Base-by-base conservation (phyloP, 2,329 filamentous ascomycete genomes). In the Chalaropsis thielavioides region DNA sequence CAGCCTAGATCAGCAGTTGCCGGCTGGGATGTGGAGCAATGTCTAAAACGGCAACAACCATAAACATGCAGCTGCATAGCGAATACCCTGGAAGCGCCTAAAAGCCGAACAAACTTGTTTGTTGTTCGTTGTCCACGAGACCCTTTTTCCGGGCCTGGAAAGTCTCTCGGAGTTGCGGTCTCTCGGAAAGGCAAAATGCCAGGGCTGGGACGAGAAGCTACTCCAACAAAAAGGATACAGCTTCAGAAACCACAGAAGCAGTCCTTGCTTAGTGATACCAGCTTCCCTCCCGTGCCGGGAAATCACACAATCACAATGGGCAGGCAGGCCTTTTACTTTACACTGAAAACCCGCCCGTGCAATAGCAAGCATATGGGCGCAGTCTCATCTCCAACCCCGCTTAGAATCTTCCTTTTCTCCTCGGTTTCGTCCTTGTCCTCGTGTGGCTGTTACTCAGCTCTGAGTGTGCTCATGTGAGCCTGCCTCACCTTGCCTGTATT, bases 21-120 rank as follows among this genome's bases (percentile, higher is more conserved):
- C 51, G 51, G 51, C 51, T 56, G 51, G 51, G 51, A 56, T 56
- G 51, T 56, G 51, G 51, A n/a, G 51, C 24, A 31, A 13, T n/a
- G 6, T 27, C 51, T 31, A 56, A 56, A 56, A 56, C 51, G 51
- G 51, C 11, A 56, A 35, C 22, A 10, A 51, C n/a, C 46, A 17
- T 22, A 31, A 8, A 17, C 17, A 13, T 49, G 6, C 44, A 49
- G 44, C 44, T 49, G 19, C 22, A 10, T 19, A n/a, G 44, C n/a
- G 17, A 10, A 7, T 22, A 22, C 31, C 31, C 31, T 31, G 31
- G 31, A 31, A 43, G 7, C 41, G 11, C 13, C 11, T n/a, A 43
- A 43, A 43, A 11, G 3, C 41, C 17, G 4, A n/a, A 11, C 41
- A 7, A 43, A 11, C 41, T 43, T 3, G 41, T 11, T n/a, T 13